Evolutionary conservation across 176 grass and related monocot species (phyloP).

Genomic region (Bromus sterilis): DNA sequence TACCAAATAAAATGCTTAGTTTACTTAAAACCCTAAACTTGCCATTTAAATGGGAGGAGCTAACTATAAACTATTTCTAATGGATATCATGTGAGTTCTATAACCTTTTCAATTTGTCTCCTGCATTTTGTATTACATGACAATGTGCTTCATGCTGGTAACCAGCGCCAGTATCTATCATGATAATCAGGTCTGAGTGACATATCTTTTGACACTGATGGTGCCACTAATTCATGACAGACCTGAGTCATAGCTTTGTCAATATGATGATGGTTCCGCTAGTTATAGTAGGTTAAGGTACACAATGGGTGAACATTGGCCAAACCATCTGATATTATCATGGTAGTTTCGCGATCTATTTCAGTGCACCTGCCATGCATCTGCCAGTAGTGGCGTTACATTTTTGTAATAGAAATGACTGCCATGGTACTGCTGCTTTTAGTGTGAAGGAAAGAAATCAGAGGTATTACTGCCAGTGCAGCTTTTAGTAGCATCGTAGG

Average conservation of each 20-base stretch:
- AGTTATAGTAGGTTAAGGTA: background rate
- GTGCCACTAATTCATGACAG: background rate
- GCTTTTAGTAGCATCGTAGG: background rate
- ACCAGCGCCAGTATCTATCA: background rate
- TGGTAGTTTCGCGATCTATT: background rate
- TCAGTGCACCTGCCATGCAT: background rate
- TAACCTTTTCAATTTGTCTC: background rate
- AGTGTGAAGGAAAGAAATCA: background rate
- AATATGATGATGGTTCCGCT: background rate
- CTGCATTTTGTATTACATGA: background rate
- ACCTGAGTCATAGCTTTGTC: background rate
- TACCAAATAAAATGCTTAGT: background rate
- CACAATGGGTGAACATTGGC: background rate
- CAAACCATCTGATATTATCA: background rate
- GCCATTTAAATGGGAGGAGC: background rate
- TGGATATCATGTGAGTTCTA: background rate
- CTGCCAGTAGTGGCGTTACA: background rate
- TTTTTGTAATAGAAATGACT: background rate
- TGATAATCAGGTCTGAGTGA: background rate
- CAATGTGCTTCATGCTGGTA: background rate
- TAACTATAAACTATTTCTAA: background rate
- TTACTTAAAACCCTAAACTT: background rate
- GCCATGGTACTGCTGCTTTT: background rate
- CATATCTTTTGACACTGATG: background rate
- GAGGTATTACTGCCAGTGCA: background rate